phyloP scores from a whole-genome alignment of 2,329 filamentous ascomycete genomes.

The Madurella fahalii region DNA sequence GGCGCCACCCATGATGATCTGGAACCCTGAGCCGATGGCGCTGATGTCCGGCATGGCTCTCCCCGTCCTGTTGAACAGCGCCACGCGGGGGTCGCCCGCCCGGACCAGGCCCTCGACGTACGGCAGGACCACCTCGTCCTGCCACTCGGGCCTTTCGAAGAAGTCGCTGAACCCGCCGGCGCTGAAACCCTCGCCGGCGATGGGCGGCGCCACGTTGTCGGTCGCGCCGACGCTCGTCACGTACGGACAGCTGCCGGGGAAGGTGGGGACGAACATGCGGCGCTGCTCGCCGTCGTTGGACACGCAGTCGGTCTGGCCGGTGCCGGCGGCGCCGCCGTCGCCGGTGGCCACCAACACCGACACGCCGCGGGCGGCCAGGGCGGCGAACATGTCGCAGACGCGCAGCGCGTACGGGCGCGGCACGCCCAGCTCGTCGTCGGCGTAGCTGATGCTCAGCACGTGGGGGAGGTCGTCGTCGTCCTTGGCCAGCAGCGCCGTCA shows the following conservation, averaged over 20 bases:
- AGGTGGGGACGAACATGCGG: conserved; percentile 55
- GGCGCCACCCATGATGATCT: conserved; percentile 32
- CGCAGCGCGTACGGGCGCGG: conserved; percentile 48
- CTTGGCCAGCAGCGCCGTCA: conserved; percentile 46
- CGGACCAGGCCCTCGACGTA: conserved; percentile 34
- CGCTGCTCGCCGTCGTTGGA: conserved; percentile 56
- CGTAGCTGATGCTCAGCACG: conserved; percentile 55
- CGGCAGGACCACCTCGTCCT: conserved; percentile 36
- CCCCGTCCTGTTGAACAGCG: conserved; percentile 42
- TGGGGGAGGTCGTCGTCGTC: conserved; percentile 47
- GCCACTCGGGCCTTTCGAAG: conserved; percentile 45
- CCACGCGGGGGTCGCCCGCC: conserved; percentile 34
- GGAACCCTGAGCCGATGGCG: conserved; percentile 56
- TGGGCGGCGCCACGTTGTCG: conserved; percentile 33
- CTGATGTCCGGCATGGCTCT: conserved; percentile 50
- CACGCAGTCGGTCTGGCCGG: conserved; percentile 48
- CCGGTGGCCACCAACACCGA: conserved; percentile 49
- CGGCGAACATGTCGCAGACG: conserved; percentile 51
- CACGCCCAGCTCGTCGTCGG: conserved; percentile 54
- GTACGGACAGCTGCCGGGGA: conserved; percentile 65
- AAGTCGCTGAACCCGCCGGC: conserved; percentile 51
- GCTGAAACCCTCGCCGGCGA: conserved; percentile 43
- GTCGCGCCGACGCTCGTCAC: conserved; percentile 65
- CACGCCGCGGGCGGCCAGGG: conserved; percentile 50
- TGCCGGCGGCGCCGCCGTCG: conserved; percentile 46